Evolutionary conservation across 163 green algal genomes (phyloP).

Genomic region (Chlorella variabilis): DNA sequence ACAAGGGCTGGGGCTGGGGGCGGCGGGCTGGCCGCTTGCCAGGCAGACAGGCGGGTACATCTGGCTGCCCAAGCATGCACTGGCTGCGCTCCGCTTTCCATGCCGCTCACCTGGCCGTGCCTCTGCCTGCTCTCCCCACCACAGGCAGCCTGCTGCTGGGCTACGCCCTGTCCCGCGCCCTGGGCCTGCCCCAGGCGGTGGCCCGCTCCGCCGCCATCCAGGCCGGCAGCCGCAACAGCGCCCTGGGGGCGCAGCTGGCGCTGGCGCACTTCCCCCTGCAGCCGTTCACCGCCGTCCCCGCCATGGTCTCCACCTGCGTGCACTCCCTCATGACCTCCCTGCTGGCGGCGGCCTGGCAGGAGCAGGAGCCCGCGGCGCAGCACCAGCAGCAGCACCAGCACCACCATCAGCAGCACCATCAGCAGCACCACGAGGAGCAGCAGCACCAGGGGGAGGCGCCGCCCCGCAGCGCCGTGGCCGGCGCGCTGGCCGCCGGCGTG

Average conservation of each 20-base stretch:
- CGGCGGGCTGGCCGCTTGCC: no score
- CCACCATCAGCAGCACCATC: not conserved
- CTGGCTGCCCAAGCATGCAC: no score
- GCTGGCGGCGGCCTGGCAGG: conserved; percentile 62
- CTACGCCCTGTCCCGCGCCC: conserved; percentile 53
- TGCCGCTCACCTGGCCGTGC: no score
- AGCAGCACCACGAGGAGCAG: no score
- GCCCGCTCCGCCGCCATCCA: conserved; percentile 58
- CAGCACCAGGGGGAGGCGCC: not conserved
- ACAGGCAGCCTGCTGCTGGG: conserved; percentile 73
- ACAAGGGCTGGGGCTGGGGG: not conserved
- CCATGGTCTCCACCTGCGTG: conserved; percentile 76
- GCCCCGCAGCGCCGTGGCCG: no score
- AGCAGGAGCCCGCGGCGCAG: not conserved
- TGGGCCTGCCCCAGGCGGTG: conserved; percentile 56
- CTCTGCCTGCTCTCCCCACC: no score
- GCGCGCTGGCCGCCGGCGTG: no score
- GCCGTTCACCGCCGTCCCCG: conserved; percentile 67
- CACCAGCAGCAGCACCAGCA: not conserved
- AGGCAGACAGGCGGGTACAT: no score
- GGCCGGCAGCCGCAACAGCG: conserved; percentile 74
- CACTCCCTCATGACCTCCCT: conserved; percentile 70
- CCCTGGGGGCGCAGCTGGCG: conserved; percentile 76
- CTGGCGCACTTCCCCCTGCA: conserved; percentile 64
- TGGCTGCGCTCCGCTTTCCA: no score